Percentiles rank a stretch among this genome's conserved stretches.
Conservation (phyloP, 83 land plant genomes). For the Thuja plicata region DNA sequence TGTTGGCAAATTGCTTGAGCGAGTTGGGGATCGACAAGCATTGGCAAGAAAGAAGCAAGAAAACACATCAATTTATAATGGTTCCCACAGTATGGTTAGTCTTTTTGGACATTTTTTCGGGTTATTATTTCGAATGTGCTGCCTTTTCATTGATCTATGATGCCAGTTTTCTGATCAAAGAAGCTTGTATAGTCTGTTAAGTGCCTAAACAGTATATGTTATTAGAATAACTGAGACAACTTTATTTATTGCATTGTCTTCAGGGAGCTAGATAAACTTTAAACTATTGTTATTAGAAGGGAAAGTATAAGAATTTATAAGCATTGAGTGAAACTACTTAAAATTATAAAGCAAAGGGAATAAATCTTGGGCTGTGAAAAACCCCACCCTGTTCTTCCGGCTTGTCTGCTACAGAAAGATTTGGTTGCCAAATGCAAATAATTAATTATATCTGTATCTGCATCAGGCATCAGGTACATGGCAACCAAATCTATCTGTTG, state of each 20-base stretch:
- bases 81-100: neutral
- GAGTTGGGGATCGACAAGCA: slow-evolving; percentile 5
- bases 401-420: neutral
- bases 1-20: slow-evolving; percentile 8
- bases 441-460: neutral
- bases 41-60: neutral
- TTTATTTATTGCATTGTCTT: neutral
- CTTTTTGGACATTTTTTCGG: neutral
- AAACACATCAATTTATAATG: neutral
- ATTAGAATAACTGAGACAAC: neutral
- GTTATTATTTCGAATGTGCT: neutral
- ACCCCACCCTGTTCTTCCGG: neutral
- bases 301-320: neutral
- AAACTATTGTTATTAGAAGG: neutral
- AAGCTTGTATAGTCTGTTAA: neutral
- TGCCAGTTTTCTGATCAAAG: neutral
- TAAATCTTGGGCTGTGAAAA: neutral
- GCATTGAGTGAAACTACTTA: neutral
- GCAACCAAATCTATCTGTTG: neutral
- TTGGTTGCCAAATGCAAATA: neutral
- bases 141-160: neutral
- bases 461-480: neutral
- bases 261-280: neutral
- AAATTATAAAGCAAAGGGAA: neutral
- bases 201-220: neutral